Percentiles rank a stretch among this genome's conserved stretches.
phyloP scores from a whole-genome alignment of 2,329 filamentous ascomycete genomes.

The Drechslera avenae region DNA sequence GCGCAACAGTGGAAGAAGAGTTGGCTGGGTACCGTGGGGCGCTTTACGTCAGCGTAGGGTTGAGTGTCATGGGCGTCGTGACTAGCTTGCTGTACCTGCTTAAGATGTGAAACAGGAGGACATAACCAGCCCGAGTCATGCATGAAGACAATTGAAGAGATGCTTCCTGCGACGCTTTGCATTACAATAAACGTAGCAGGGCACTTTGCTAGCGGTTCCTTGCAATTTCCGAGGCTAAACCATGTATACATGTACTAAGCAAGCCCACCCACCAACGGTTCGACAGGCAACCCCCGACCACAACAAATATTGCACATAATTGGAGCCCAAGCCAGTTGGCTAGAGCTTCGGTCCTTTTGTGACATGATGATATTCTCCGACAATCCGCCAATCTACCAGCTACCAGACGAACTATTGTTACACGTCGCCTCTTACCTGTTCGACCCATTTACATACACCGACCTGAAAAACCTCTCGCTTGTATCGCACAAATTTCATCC shows the following conservation, averaged over 20 bases:
- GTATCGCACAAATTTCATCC: conserved; percentile 24
- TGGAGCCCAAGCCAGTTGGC: too few species aligned
- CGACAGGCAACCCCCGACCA: too few species aligned
- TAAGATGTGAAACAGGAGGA: conserved; percentile 21
- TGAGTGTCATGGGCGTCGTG: conserved; percentile 37
- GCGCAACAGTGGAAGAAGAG: conserved; percentile 29
- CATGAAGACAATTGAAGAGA: not conserved
- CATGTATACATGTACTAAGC: too few species aligned
- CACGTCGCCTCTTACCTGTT: conserved; percentile 22
- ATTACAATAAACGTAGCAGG: too few species aligned
- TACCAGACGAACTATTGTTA: conserved; percentile 31
- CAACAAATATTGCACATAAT: too few species aligned
- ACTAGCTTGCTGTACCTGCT: conserved; percentile 32
- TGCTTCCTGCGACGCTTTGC: too few species aligned
- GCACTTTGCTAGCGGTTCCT: too few species aligned
- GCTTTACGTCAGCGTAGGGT: conserved; percentile 47
- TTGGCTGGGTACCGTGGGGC: conserved; percentile 49
- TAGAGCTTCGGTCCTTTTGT: too few species aligned
- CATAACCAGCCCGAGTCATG: not conserved
- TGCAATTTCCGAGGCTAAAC: too few species aligned
- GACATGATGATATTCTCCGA: not conserved
- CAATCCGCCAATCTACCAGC: conserved; percentile 11
- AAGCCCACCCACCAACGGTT: too few species aligned
- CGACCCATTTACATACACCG: conserved; percentile 12
- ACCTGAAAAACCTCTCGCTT: conserved; percentile 24